Base-by-base conservation (phyloP, 129 eudicot genomes). In the Pseudognaphalium luteoalbum region DNA sequence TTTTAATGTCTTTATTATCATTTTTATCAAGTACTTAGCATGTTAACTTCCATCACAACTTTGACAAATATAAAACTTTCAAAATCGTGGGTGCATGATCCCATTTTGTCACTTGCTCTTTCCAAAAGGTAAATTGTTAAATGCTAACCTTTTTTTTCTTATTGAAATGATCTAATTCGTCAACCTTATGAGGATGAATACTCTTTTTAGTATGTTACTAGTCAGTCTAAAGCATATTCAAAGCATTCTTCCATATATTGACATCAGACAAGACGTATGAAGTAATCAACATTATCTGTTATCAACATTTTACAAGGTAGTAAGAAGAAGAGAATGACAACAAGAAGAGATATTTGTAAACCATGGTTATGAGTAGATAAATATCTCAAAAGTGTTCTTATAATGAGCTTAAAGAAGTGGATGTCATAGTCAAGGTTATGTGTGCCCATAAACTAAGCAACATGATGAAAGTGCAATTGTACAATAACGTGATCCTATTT, bases 381-480 rank as follows among this genome's bases (percentile, higher is more conserved):
- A 80, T 80, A 80, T 80, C 83, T 59, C 19, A 56, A 39, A 56
- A 66, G 70, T 42, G 52, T 50, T 30, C 72, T 47, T 72, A 74
- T 72, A 33, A 29, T 35, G 60, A 35, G 59, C 21, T 63, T 7
- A 34, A 71, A 61, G 34, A 51, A 73, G 83, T 80, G 83, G 79
- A 66, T 56, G 79, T 80, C 83, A 54, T 80, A 39, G 64, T 80
- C 83, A 80, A 73, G 83, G 41, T 64, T 11, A 72, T 70, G 44
- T 62, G 76, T 62, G 77, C 66, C 54, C 82, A 71, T 70, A 30
- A 44, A 78, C 32, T 71, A 71, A 35, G 34, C 77, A 78, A 71
- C 58, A 78, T 78, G 76, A 78, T 80, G 62, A 72, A 73, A 66
- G 76, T 56, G 63, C 44, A 66, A 68, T 73, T 68, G 70, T 80